Base-by-base conservation (phyloP, 2,329 filamentous ascomycete species). In the Fusarium bulbicola region DNA sequence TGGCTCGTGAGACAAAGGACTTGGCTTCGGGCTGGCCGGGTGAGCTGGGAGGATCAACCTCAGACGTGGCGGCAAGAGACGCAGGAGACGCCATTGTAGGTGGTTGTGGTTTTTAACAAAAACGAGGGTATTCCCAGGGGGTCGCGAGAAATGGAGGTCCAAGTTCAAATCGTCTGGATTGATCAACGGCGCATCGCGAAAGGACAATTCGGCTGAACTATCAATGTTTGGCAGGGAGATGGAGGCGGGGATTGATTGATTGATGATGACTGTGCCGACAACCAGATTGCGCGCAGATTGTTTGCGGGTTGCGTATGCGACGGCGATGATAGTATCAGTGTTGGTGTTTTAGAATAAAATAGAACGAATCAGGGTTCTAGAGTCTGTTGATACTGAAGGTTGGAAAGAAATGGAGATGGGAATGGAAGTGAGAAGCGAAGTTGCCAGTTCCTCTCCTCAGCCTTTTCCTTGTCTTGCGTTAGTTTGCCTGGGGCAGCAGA, bases 21-120 rank as follows among this genome's bases (percentile, higher is more conserved):
- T 86, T 86, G 74, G 77, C 76, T 71, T 85, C 84, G 59, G 74
- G 74, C 37, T 80, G 81, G 30, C 74, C 80, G 28, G 86, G 86
- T 14, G 86, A 88, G 75, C 85, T 87, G 28, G 82, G 82, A 2
- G 80, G 78, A 63, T 87, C 86, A 39, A 81, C 76, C 61, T 87
- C 86, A 53, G 85, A 87, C 74, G 83, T 82, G 68, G 80, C 82
- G 64, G 79, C 80, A 65, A 80, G 73, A 24, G 82, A 85, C 75
- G 78, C 81, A 43, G 84, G 83, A 43, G 84, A 84, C 36, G 82
- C 81, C 82, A 84, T 84, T 53, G 59, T 74, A 74, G 47, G 59
- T 46, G 52, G 40, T 66, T 54, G 46, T 49, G 34, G 39, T 18
- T 15, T 63, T 63, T 66, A 58, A 59, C 42, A 63, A 66, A 49